Base-by-base conservation (phyloP, 164 flowering plant genomes). In the Echeveria elegans region DNA sequence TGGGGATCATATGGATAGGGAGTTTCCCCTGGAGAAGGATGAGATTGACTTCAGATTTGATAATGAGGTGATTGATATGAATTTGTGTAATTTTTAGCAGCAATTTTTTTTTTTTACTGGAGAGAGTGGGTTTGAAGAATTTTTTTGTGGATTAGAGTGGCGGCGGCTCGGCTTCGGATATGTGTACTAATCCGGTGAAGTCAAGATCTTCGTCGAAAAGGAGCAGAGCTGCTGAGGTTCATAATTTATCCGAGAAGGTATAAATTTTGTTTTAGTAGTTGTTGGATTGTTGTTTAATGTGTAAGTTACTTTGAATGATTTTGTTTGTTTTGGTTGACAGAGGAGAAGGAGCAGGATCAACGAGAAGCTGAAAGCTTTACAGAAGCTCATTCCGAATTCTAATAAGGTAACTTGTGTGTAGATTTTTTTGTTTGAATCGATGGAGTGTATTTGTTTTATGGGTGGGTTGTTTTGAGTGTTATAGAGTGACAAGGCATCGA, bases 351-450 rank as follows among this genome's bases (percentile, higher is more conserved):
- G 85, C 67, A 80, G 88, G 79, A 91, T 91, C 36, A 91, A 91
- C 64, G 97, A 91, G 82, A 91, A 89, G 75, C 81, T 91, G 86
- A 91, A 87, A 72, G 97, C 97, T 0, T 78, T 90, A 72, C 97
- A 90, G 83, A 87, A 82, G 53, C 72, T 90, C 53, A 87, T 90
- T 67, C 97, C 94, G 0, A 88, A 88, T 77, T 85, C 89, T 43
- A 86, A 85, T 72, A 90, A 90, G 85, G 94, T 90, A 69, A 10
- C 1, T 21, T 32, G 41, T n/a, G 19, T 11, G 41, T 9, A 9
- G 53, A 15, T 14, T 56, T 12, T 14, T 43, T 45, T 29, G 3
- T 29, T n/a, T 21, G 19, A 5, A 48, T 64, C 19, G 7, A 60
- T 12, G 59, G 40, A 9, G 73, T 43, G 12, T 4, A 66, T 1